Evolutionary conservation across 2,329 filamentous ascomycete genomes (phyloP).

Genomic region (Fusarium azukiicola): DNA sequence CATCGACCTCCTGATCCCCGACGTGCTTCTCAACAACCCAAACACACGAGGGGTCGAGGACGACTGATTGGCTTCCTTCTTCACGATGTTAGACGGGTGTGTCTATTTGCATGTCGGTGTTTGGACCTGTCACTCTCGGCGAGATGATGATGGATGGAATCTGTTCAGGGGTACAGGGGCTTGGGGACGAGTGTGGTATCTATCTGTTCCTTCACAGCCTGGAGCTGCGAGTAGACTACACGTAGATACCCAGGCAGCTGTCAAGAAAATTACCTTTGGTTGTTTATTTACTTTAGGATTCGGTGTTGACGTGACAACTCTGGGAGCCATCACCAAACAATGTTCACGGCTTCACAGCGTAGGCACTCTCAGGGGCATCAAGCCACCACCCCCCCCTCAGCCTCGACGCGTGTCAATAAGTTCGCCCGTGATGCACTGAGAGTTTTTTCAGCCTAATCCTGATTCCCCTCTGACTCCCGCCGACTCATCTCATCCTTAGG

Average conservation of each 20-base stretch:
- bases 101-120: conserved; percentile 14
- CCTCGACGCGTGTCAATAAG: neutral
- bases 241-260: conserved; percentile 19
- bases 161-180: conserved; percentile 20
- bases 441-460: too few species aligned
- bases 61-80: neutral
- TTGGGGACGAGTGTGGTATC: conserved; percentile 23
- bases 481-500: too few species aligned
- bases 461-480: too few species aligned
- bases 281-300: neutral
- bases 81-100: conserved; percentile 7
- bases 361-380: neutral
- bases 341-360: neutral
- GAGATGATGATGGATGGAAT: neutral
- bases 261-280: conserved; percentile 27
- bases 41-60: neutral
- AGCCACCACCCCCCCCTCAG: neutral
- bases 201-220: neutral
- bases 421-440: conserved; percentile 35
- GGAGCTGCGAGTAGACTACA: neutral
- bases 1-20: conserved; percentile 47
- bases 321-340: neutral
- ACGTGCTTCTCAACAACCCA: neutral
- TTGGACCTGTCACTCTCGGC: conserved; percentile 23
- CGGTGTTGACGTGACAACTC: neutral